These are phyloP conservation scores for Brassica balearica DNA, from an alignment of 441 rosid species.

Conservation along the genomic window DNA sequence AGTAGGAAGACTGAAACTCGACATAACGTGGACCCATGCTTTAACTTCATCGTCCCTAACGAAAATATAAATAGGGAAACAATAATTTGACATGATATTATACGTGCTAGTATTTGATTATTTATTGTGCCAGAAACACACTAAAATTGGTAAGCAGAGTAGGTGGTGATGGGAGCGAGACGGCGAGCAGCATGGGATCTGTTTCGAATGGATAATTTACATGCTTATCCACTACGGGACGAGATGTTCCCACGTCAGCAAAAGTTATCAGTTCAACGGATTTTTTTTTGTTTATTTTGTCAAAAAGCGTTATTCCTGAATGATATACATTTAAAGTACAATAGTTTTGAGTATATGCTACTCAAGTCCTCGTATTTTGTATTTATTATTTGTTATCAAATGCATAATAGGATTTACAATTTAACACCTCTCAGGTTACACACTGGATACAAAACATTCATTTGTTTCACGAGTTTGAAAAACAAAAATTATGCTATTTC, in stretches of 20 bases:
- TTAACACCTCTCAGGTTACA: conserved; percentile 12
- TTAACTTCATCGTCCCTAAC: not conserved
- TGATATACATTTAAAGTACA: too few species aligned
- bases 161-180: not conserved
- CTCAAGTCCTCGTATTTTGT: not conserved
- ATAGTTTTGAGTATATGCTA: conserved; percentile 3
- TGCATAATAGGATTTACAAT: not conserved
- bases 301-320: not conserved
- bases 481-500: not conserved
- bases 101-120: not conserved
- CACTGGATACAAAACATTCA: not conserved
- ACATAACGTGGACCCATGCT: not conserved
- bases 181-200: conserved; percentile 27
- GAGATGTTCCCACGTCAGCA: conserved; percentile 34
- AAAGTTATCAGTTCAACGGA: not conserved
- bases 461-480: not conserved
- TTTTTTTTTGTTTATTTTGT: not conserved
- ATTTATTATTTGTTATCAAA: not conserved
- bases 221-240: conserved; percentile 26
- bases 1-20: not conserved
- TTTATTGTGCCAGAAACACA: not conserved
- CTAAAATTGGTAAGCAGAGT: conserved; percentile 3
- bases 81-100: not conserved
- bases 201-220: conserved; percentile 30
- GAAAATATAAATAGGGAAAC: not conserved